Evolutionary conservation across 352 stramenopile species (phyloP), one percentile per base, ranked within the genome.

Genomic region (Pythium guiyangense): DNA sequence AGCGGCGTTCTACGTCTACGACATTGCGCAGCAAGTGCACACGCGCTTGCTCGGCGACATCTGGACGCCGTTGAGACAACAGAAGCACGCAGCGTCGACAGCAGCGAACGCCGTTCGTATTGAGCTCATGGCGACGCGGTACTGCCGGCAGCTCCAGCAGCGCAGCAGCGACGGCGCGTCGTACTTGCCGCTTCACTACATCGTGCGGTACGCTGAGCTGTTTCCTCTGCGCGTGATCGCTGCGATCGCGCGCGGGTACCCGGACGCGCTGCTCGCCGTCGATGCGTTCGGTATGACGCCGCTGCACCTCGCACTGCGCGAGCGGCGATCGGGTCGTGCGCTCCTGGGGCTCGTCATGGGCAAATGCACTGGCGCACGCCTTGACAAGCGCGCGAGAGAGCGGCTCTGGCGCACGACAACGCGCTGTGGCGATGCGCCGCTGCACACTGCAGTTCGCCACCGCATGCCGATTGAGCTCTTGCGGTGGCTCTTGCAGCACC

Each of bases 211-310:
- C 35, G n/a, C 58, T 2, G 42, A 61, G 6, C 10, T 25, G 3
- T 73, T 80, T 5, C 55, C 64, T 1, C 49, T 79, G 9, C 14
- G 52, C 25, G 63, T 87, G 4, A 49, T 88, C 26, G 52, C 57
- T 6, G 55, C 64, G 0, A 69, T 91, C n/a, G 70, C 73, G 1
- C 6, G 63, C 4, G 77, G 70, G 0, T 77, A 77, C 44, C 54
- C 46, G 0, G 73, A 86, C 4, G 81, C 74, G 6, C 58, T 85
- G 34, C 18, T 20, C n/a, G 53, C 64, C 10, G 47, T 31, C 4
- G 80, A 91, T 57, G 69, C 66, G 18, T 83, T 77, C 52, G 78
- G 74, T 8, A 81, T 86, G 60, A 87, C 74, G 12, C 81, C 81
- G 14, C 49, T 89, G 39, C 81, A 91, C 50, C 59, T 88, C 3